These are phyloP conservation scores for Ascosphaera pollenicola DNA, from an alignment of 2,329 filamentous ascomycete species.

Conservation along the genomic window DNA sequence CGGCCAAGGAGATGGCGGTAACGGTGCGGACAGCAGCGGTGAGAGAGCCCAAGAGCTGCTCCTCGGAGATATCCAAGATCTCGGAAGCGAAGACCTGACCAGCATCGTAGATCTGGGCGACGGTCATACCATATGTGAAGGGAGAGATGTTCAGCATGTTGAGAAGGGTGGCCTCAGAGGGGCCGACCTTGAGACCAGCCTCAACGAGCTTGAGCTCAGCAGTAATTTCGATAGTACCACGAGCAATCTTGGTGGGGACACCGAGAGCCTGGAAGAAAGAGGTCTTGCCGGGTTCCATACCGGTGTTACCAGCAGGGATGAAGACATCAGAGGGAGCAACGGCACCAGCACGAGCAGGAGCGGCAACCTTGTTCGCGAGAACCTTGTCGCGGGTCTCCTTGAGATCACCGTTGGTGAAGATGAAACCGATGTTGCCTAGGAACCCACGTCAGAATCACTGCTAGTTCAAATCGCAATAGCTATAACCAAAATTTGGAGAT, in stretches of 20 bases:
- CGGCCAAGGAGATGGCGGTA: constrained; percentile 71
- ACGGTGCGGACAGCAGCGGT: constrained; percentile 64
- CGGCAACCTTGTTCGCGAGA: constrained; percentile 88
- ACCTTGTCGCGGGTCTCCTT: constrained; percentile 89
- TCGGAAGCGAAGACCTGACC: constrained; percentile 73
- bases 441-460: background rate
- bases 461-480: constrained; percentile 1
- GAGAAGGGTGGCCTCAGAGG: constrained; percentile 93
- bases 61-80: constrained; percentile 86
- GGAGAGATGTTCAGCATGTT: constrained; percentile 99
- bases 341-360: constrained; percentile 94
- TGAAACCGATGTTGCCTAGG: constrained; percentile 86
- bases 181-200: constrained; percentile 79
- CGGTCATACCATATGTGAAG: constrained; percentile 98
- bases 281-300: constrained; percentile 99
- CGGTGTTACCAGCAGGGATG: constrained; percentile 95
- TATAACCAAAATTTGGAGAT: background rate
- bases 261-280: constrained; percentile 99
- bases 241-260: constrained; percentile 99
- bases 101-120: constrained; percentile 90
- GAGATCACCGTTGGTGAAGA: constrained; percentile 96
- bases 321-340: constrained; percentile 83
- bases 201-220: constrained; percentile 95
- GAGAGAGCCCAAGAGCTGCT: constrained; percentile 76
- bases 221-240: constrained; percentile 99